These are phyloP conservation scores for Chamaecyparis obtusa DNA, from an alignment of 75 land plant genomes.

Conservation along the genomic window DNA sequence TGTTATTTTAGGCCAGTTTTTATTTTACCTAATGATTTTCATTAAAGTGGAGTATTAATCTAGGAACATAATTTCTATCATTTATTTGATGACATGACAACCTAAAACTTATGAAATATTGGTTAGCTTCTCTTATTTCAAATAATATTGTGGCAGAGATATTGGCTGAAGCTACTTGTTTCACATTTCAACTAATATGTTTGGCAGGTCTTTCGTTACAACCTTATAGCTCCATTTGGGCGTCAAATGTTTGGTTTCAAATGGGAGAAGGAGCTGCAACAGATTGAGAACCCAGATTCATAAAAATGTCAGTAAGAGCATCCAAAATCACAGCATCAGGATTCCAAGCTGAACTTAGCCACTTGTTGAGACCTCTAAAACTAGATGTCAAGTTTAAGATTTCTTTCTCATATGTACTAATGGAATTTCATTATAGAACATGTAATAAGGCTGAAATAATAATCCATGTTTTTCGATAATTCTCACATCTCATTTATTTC, in stretches of 20 bases:
- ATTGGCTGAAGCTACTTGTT: background rate
- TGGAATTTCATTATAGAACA: background rate
- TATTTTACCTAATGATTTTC: background rate
- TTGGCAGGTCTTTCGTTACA: slow-evolving; percentile 77
- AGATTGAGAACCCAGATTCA: slow-evolving; percentile 19
- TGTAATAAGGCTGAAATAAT: background rate
- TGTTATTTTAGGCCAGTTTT: background rate
- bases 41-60: background rate
- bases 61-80: background rate
- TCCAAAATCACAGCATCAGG: background rate
- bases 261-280: slow-evolving; percentile 72
- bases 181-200: background rate
- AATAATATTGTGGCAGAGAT: background rate
- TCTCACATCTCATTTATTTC: background rate
- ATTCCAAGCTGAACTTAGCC: background rate
- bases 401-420: background rate
- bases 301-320: background rate
- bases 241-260: slow-evolving; percentile 77
- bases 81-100: background rate
- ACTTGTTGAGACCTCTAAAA: background rate
- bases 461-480: background rate
- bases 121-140: background rate
- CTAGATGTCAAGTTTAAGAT: background rate
- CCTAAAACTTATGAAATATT: background rate
- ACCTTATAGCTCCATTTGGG: slow-evolving; percentile 80